Evolutionary conservation across 2,329 filamentous ascomycete species (phyloP), one percentile per base, ranked within the genome.

Genomic region (Aspergillus chevalieri): DNA sequence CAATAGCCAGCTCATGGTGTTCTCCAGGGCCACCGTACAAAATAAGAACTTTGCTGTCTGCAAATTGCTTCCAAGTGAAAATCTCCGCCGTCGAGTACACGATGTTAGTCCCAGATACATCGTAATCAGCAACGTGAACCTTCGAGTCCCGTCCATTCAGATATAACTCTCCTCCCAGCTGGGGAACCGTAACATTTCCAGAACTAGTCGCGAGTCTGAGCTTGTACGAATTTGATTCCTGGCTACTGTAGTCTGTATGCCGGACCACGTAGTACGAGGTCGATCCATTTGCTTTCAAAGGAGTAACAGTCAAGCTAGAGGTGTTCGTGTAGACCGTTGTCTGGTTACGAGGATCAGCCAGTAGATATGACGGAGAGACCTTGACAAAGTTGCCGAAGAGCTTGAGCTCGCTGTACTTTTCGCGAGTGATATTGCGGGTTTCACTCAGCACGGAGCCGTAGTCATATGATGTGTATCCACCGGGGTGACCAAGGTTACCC

Each of bases 401-500:
- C 61, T 92, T 93, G 22, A 87, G 74, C 64, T 93, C 87, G 39
- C 82, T 84, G 65, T 89, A 92, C 65, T 92, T 92, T 62, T 90
- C 86, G 2, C 86, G 78, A 24, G 76, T 70, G 3, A 92, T 73
- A 1, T 78, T 78, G 21, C 87, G 78, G 39, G 87, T 82, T 61
- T 93, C 88, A 1, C 78, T 76, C 47, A 92, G 88, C 6, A 76
- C 72, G 4, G 82, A 75, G 4, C 79, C 78, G 57, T 83, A 84
- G 57, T 84, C 80, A 58, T 84, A 84, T 3, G 74, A 78, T 0
- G 79, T 83, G 52, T 84, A 84, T 2, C 78, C 82, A 9, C 82
- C 83, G 8, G 84, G 77, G 56, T 89, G 81, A 0, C 87, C 85
- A 4, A 89, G 67, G 53, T 89, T 91, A 0, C 87, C 87, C 88